Conservation (phyloP, 2,329 filamentous ascomycete genomes). For the Magnaporthiopsis rhizophila region DNA sequence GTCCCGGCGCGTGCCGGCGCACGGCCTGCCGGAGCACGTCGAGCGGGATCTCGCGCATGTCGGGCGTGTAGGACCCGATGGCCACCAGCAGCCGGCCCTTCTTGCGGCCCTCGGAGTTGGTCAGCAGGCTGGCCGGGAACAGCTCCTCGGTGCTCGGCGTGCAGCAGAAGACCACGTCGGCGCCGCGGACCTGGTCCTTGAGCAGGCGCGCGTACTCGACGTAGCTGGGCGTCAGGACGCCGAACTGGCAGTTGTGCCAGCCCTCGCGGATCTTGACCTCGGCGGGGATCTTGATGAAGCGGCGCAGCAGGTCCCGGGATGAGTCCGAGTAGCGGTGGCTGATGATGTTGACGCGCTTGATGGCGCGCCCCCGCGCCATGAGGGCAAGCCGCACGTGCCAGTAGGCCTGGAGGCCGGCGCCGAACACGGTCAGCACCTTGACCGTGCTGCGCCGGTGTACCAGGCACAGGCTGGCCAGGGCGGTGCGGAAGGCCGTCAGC, state of each 20-base stretch:
- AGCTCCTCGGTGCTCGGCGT: conserved; percentile 68
- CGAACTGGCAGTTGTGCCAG: conserved; percentile 60
- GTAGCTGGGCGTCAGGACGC: conserved; percentile 60
- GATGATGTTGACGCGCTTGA: conserved; percentile 75
- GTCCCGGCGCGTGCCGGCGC: conserved; percentile 30
- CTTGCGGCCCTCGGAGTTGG: conserved; percentile 58
- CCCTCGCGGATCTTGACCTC: conserved; percentile 48
- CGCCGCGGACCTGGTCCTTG: conserved; percentile 60
- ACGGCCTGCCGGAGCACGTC: conserved; percentile 62
- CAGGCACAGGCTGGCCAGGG: conserved; percentile 61
- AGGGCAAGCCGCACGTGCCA: conserved; percentile 88
- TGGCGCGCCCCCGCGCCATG: conserved; percentile 59
- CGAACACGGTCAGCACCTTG: conserved; percentile 74
- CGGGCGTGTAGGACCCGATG: conserved; percentile 58
- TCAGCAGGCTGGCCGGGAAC: conserved; percentile 68
- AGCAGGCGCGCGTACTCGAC: conserved; percentile 59
- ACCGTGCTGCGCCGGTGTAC: conserved; percentile 59
- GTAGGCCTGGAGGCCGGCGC: conserved; percentile 82
- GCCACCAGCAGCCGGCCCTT: conserved; percentile 62
- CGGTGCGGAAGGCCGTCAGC: conserved; percentile 74
- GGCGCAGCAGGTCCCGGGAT: conserved; percentile 41
- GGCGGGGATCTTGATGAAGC: conserved; percentile 35
- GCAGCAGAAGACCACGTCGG: conserved; percentile 83
- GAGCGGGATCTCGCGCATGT: conserved; percentile 78
- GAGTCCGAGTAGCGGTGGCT: conserved; percentile 62